These are phyloP conservation scores for Pseudogymnoascus sp. DNA, from an alignment of 2,329 filamentous ascomycete species.

Conservation along the genomic window DNA sequence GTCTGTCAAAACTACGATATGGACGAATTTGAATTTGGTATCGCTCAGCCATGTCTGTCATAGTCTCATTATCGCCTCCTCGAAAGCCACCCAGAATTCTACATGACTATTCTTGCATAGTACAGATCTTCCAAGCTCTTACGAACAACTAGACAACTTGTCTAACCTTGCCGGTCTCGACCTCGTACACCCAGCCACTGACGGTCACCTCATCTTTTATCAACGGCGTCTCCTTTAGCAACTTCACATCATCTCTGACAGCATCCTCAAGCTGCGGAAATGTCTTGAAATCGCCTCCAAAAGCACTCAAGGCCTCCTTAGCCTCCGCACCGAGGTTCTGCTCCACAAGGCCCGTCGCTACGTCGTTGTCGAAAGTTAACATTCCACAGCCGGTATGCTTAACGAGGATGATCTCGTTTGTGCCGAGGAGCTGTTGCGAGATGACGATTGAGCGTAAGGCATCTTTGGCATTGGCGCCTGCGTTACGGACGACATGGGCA, in stretches of 20 bases:
- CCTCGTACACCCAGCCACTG: conserved; percentile 71
- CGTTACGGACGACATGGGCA: conserved; percentile 72
- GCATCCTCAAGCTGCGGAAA: conserved; percentile 58
- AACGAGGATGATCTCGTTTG: conserved; percentile 56
- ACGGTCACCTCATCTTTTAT: conserved; percentile 54
- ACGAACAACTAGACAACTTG: conserved; percentile 34
- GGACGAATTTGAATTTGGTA: not conserved
- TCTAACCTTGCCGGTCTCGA: conserved; percentile 60
- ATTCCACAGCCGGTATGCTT: conserved; percentile 60
- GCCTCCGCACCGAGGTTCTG: conserved; percentile 46
- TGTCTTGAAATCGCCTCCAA: conserved; percentile 21
- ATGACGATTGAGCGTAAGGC: conserved; percentile 69
- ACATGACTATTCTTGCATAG: not conserved
- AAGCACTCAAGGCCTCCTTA: conserved; percentile 14
- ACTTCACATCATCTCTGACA: conserved; percentile 58
- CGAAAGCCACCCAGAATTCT: not conserved
- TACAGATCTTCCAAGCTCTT: not conserved
- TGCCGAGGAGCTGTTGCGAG: conserved; percentile 71
- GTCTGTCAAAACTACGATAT: not conserved
- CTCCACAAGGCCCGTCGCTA: conserved; percentile 48
- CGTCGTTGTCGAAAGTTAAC: conserved; percentile 58
- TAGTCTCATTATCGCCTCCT: not conserved
- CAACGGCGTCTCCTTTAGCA: conserved; percentile 51
- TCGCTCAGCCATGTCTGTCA: not conserved
- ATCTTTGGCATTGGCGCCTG: conserved; percentile 59